Evolutionary conservation across 495 filamentous ascomycete species (phyloP).

Genomic region (Bryoglossum gracile): DNA sequence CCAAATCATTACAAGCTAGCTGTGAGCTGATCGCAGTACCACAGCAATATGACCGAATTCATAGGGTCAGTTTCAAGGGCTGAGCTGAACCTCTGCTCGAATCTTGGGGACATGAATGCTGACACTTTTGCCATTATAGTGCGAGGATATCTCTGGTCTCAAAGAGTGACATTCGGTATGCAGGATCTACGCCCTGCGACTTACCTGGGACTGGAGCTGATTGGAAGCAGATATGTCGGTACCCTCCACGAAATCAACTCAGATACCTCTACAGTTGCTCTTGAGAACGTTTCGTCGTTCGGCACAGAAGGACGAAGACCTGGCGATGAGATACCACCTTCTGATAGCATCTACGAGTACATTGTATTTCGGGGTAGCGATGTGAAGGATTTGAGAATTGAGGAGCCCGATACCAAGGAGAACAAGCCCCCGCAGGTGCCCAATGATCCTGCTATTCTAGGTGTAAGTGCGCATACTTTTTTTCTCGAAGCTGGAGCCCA

Average conservation of each 20-base stretch:
- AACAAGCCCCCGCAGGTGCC: conserved; percentile 70
- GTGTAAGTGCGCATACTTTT: conserved; percentile 58
- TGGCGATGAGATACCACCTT: conserved; percentile 71
- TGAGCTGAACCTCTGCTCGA: too few relatives aligned
- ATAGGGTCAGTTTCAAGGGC: conserved; percentile 42
- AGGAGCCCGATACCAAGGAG: conserved; percentile 60
- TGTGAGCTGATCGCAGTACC: conserved; percentile 22
- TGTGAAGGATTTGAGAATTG: conserved; percentile 94
- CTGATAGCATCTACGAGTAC: conserved; percentile 89
- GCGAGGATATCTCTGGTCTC: conserved; percentile 86
- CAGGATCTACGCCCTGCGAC: background rate
- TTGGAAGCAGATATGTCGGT: conserved; percentile 66
- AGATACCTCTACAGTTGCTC: conserved; percentile 87
- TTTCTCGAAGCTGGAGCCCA: background rate
- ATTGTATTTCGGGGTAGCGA: conserved; percentile 98
- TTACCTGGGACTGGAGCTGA: conserved; percentile 22
- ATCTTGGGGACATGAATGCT: conserved; percentile 15
- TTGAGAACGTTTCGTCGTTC: conserved; percentile 88
- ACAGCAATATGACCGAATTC: conserved; percentile 50
- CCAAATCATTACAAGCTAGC: conserved; percentile 16
- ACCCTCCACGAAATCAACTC: conserved; percentile 97
- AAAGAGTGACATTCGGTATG: conserved; percentile 73
- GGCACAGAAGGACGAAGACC: conserved; percentile 89
- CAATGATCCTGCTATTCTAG: conserved; percentile 93
- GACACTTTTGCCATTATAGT: conserved; percentile 34